Conservation (phyloP, 345 rosid species). For the Bruguiera parviflora region DNA sequence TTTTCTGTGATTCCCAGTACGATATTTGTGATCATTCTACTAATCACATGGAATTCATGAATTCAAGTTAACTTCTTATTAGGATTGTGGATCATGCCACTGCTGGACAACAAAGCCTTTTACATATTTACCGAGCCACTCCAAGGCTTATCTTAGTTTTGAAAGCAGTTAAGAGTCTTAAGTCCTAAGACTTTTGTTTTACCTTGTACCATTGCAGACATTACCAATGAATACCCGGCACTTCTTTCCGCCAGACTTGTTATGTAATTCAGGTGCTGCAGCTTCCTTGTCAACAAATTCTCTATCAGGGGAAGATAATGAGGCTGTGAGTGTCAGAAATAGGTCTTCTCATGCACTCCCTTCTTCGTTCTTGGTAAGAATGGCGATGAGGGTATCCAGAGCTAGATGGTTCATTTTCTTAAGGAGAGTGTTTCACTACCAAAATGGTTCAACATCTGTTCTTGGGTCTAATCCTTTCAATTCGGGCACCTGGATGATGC, state of each 20-base stretch:
- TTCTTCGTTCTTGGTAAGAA: conserved; percentile 51
- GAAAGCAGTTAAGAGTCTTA: not conserved
- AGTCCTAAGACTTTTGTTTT: conserved; percentile 14
- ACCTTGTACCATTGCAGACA: conserved; percentile 40
- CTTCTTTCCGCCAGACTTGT: conserved; percentile 44
- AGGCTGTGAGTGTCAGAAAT: conserved; percentile 25
- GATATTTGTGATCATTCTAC: conserved; percentile 11
- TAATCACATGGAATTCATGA: conserved; percentile 20
- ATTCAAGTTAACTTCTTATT: not conserved
- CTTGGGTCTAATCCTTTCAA: conserved; percentile 92
- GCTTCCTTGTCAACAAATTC: conserved; percentile 46
- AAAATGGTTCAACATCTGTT: conserved; percentile 80
- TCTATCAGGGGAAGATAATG: conserved; percentile 31
- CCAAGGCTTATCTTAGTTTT: too few relatives aligned
- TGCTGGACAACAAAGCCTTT: not conserved
- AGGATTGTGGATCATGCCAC: conserved; percentile 4
- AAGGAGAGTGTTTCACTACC: conserved; percentile 95
- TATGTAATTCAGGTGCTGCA: conserved; percentile 38
- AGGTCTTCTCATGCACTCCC: conserved; percentile 43
- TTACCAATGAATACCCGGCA: conserved; percentile 56
- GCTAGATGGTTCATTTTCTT: conserved; percentile 91
- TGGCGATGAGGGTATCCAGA: conserved; percentile 81
- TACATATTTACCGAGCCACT: not conserved
- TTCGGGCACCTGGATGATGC: conserved; percentile 80
- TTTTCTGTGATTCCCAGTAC: conserved; percentile 3